Percentiles rank a stretch among this genome's conserved stretches.
Evolutionary conservation across 2,329 filamentous ascomycete genomes (phyloP).

Genomic region (Fusarium odoratissimum): DNA sequence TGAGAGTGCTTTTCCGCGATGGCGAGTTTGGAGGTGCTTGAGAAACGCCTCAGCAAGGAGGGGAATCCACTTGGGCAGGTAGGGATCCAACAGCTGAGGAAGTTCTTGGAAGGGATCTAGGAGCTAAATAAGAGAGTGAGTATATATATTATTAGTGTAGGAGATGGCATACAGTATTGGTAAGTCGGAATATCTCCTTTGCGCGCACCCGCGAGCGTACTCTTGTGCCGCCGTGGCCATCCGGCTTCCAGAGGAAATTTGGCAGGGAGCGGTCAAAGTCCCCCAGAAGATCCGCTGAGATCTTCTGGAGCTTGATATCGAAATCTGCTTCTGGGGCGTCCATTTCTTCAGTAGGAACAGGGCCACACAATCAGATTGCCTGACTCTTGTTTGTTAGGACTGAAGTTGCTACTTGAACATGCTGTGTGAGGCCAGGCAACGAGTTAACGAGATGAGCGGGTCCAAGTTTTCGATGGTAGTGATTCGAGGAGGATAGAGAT

Average conservation of each 20-base stretch:
- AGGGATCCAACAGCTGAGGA: conserved; percentile 89
- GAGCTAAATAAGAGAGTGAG: conserved; percentile 50
- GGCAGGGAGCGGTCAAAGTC: conserved; percentile 67
- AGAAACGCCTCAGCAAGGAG: conserved; percentile 81
- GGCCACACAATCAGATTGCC: neutral
- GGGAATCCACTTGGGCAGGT: conserved; percentile 81
- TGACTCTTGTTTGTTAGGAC: neutral
- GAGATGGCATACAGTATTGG: conserved; percentile 55
- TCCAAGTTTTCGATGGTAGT: conserved; percentile 1
- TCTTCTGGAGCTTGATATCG: conserved; percentile 71
- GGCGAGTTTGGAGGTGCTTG: conserved; percentile 66
- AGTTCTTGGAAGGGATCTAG: conserved; percentile 95
- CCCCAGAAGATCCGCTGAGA: conserved; percentile 67
- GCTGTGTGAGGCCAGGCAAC: conserved; percentile 23
- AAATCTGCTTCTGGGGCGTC: conserved; percentile 70
- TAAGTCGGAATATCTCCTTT: conserved; percentile 61
- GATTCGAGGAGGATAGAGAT: neutral
- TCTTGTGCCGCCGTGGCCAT: conserved; percentile 55
- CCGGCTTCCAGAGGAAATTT: conserved; percentile 64
- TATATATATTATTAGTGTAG: neutral
- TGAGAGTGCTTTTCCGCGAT: conserved; percentile 52
- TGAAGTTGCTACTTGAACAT: neutral
- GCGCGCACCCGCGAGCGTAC: conserved; percentile 63
- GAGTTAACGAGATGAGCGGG: conserved; percentile 20
- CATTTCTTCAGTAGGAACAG: conserved; percentile 54